phyloP scores from a whole-genome alignment of 352 stramenopile species.

The Thraustochytrium sp. region DNA sequence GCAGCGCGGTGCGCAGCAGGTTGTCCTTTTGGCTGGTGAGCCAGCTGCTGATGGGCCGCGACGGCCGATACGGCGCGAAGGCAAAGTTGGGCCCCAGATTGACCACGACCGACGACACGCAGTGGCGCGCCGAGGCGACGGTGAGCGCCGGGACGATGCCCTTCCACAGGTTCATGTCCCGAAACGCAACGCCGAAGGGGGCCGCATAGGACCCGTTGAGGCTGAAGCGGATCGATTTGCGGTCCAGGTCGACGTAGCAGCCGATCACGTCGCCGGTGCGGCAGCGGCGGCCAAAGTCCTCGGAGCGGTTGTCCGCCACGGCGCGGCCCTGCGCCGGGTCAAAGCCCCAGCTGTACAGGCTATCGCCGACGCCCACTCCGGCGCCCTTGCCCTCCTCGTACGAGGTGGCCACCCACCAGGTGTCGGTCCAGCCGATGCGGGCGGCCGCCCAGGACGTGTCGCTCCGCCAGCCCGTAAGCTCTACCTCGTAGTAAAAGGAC shows the following conservation, averaged over 20 bases:
- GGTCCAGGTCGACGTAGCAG: not conserved
- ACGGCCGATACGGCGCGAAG: not conserved
- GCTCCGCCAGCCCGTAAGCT: not conserved
- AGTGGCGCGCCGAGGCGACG: not conserved
- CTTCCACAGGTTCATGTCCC: not conserved
- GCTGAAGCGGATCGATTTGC: not conserved
- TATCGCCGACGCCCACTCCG: not conserved
- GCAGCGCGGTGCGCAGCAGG: not conserved
- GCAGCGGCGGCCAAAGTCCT: not conserved
- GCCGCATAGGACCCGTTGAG: not conserved
- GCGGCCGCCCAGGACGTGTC: not conserved
- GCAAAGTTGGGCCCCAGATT: not conserved
- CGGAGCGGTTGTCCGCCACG: not conserved
- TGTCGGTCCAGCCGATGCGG: slow-evolving; percentile 5
- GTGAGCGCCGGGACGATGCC: not conserved
- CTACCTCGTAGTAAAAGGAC: not conserved
- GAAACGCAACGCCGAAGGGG: not conserved
- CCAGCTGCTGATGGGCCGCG: not conserved
- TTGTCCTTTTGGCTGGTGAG: not conserved
- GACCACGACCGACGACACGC: not conserved
- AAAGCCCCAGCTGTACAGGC: slow-evolving; percentile 2
- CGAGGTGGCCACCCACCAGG: not conserved
- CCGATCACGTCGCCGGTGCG: not conserved
- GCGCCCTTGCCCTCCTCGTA: not conserved
- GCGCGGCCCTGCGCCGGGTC: not conserved